Percentiles rank a stretch among this genome's conserved stretches.
These are phyloP conservation scores for Candida ficus DNA, from an alignment of 805 yeast species.

Conservation along the genomic window DNA sequence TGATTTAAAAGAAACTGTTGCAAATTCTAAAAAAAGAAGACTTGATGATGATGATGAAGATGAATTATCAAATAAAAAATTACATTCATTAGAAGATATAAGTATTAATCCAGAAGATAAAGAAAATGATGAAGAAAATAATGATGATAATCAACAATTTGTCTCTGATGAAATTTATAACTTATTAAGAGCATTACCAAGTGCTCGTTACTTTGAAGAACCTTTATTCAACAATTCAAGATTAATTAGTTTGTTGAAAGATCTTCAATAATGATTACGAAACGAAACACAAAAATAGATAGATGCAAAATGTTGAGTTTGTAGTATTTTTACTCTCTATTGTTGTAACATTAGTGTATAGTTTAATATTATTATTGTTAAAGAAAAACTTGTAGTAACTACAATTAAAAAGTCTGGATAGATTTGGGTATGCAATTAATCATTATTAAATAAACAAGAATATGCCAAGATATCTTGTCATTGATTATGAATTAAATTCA, in stretches of 20 bases:
- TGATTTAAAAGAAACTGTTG: conserved; percentile 21
- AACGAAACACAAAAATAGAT: not conserved
- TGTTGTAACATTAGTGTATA: not conserved
- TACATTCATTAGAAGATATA: not conserved
- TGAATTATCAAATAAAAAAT: not conserved
- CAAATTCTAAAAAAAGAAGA: conserved; percentile 13
- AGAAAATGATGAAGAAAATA: conserved; percentile 4
- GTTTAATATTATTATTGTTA: too few species aligned
- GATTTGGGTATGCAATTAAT: conserved; percentile 1
- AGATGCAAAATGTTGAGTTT: not conserved
- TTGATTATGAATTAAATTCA: not conserved
- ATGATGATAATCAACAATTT: conserved; percentile 13
- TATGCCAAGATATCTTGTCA: not conserved
- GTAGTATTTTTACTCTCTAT: not conserved
- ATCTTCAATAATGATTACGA: not conserved
- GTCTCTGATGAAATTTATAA: conserved; percentile 41
- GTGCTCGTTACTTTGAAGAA: conserved; percentile 46
- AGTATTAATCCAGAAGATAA: not conserved
- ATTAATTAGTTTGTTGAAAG: conserved; percentile 26
- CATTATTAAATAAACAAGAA: not conserved
- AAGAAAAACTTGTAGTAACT: too few species aligned
- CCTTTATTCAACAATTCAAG: conserved; percentile 50
- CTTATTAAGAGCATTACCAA: conserved; percentile 52
- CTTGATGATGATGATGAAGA: conserved; percentile 15
- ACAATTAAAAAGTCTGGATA: too few species aligned